Evolutionary conservation across 2,329 filamentous ascomycete species (phyloP), one percentile per base, ranked within the genome.

Genomic region (Emmonsiellopsis sp.): DNA sequence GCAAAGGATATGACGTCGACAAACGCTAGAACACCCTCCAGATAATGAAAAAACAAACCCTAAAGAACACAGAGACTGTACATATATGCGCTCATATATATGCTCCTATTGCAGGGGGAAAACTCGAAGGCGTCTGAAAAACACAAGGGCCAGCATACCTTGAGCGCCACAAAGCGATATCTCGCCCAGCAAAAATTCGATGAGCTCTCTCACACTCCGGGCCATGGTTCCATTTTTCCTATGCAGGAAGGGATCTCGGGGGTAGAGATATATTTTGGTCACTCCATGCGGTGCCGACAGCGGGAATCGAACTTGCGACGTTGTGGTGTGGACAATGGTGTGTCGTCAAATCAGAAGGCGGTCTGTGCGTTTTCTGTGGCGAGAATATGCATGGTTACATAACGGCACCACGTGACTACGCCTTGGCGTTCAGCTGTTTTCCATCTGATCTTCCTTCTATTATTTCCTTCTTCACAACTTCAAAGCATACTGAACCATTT

Each of bases 101-200:
- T 14, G 11, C 37, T 40, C 11, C 37, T 40, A 11, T 40, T 14
- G 37, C 37, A 11, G 17, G 17, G 42, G 42, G 17, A 44, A n/a
- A 9, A 10, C 42, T 27, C 13, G 11, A 27, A 32, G 36, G 43
- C 8, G 13, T 6, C 6, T 2, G 33, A 46, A 7, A 5, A 50
- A 46, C 52, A 57, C 5, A 37, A n/a, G 9, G 9, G 32, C 27
- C 58, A 56, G 72, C 78, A 61, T 71, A 83, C 81, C 82, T 73
- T 76, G 71, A 51, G 74, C 73, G 58, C 81, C 80, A 58, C 74
- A 75, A 46, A 83, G 72, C 27, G 81, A 81, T 64, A 84, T 76
- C 65, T 82, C 77, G 55, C 77, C 74, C 47, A 84, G 69, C 53
- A 84, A 62, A 66, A 74, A 78, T 62, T 82, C 75, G 56, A 84